phyloP scores from a whole-genome alignment of 2,329 filamentous ascomycete species.

The Trichoderma breve region DNA sequence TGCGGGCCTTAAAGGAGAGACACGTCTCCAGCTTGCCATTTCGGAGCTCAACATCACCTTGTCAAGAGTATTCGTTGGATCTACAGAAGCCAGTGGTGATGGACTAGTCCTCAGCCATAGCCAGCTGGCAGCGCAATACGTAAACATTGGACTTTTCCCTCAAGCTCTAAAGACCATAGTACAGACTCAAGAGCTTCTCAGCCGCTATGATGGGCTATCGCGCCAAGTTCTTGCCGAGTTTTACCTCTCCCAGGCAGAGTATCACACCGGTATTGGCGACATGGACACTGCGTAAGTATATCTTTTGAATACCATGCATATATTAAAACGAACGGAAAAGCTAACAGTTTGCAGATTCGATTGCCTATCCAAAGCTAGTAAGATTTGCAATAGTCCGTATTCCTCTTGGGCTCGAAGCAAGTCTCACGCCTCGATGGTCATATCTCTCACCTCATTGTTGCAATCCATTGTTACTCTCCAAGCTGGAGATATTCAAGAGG shows the following conservation, averaged over 20 bases:
- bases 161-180: constrained; percentile 55
- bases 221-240: constrained; percentile 49
- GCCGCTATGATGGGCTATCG: constrained; percentile 38
- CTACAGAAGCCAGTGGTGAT: constrained; percentile 35
- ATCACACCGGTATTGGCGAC: constrained; percentile 65
- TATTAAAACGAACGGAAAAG: not conserved
- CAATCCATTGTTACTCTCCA: constrained; percentile 65
- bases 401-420: constrained; percentile 37
- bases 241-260: constrained; percentile 72
- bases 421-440: constrained; percentile 32
- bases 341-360: constrained; percentile 26
- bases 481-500: constrained; percentile 56
- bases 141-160: constrained; percentile 50
- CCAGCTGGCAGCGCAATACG: constrained; percentile 52
- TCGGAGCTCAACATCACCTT: constrained; percentile 47
- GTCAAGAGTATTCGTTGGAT: constrained; percentile 36
- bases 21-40: constrained; percentile 44
- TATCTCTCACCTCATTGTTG: constrained; percentile 46
- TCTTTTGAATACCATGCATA: not conserved
- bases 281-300: constrained; percentile 55
- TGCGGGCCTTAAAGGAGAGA: constrained; percentile 50
- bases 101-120: constrained; percentile 47
- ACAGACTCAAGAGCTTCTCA: constrained; percentile 51
- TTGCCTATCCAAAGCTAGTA: constrained; percentile 41
- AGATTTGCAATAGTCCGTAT: constrained; percentile 32